Conservation (phyloP, 805 yeast genomes). For the Monosporozyma servazzii region DNA sequence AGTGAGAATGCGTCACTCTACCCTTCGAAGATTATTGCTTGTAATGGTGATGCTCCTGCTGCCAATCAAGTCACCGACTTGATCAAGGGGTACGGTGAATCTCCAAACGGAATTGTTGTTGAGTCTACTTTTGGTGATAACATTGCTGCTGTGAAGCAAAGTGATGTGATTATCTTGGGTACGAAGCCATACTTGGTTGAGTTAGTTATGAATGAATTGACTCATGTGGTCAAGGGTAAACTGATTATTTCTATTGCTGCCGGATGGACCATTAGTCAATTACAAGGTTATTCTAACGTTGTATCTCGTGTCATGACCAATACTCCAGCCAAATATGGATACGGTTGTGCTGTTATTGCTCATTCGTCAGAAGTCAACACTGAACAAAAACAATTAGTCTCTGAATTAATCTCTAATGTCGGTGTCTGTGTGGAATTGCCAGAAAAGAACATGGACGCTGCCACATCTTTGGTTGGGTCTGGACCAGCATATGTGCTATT, state of each 20-base stretch:
- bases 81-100: constrained; percentile 38
- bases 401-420: constrained; percentile 46
- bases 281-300: constrained; percentile 40
- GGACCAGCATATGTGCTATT: constrained; percentile 92
- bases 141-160: constrained; percentile 46
- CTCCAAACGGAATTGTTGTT: constrained; percentile 38
- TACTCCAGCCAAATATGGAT: constrained; percentile 88
- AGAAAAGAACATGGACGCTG: constrained; percentile 93
- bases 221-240: constrained; percentile 39
- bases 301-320: constrained; percentile 96
- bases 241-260: constrained; percentile 79
- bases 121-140: constrained; percentile 48
- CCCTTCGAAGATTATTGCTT: constrained; percentile 70
- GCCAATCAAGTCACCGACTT: constrained; percentile 42
- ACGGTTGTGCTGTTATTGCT: constrained; percentile 91
- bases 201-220: constrained; percentile 45
- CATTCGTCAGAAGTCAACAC: constrained; percentile 45
- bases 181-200: constrained; percentile 81
- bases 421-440: constrained; percentile 58
- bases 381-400: constrained; percentile 30
- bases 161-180: constrained; percentile 71
- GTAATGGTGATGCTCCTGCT: constrained; percentile 41
- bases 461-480: constrained; percentile 89
- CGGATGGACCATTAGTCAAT: constrained; percentile 78
- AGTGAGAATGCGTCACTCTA: constrained; percentile 28